Evolutionary conservation across 495 filamentous ascomycete species (phyloP).

Genomic region (Aspergillus saccharolyticus): DNA sequence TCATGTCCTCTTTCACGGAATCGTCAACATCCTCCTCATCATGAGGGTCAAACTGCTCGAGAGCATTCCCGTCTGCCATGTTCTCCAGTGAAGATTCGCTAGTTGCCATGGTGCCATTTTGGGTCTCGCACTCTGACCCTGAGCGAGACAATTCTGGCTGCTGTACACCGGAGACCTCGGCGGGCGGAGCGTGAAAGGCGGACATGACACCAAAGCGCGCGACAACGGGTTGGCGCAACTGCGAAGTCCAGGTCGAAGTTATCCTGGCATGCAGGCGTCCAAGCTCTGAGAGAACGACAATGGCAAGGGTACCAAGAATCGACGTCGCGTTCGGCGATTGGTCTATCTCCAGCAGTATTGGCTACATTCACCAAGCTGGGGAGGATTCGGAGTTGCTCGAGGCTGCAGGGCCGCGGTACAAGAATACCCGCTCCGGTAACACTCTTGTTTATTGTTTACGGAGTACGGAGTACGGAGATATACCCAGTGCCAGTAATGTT

Average conservation of each 20-base stretch:
- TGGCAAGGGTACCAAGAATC: not conserved
- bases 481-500: too few relatives aligned
- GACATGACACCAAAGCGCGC: constrained; percentile 23
- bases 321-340: too few relatives aligned
- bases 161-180: constrained; percentile 24
- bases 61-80: constrained; percentile 20
- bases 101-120: constrained; percentile 27
- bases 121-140: constrained; percentile 24
- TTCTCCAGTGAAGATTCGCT: constrained; percentile 27
- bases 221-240: not conserved
- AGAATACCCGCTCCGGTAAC: too few relatives aligned
- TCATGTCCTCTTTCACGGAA: constrained; percentile 78
- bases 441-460: too few relatives aligned
- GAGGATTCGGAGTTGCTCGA: too few relatives aligned
- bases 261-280: not conserved
- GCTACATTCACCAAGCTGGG: too few relatives aligned
- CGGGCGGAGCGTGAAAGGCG: constrained; percentile 20
- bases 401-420: too few relatives aligned
- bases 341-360: too few relatives aligned
- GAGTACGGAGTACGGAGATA: too few relatives aligned
- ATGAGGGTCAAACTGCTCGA: constrained; percentile 41
- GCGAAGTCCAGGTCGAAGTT: not conserved
- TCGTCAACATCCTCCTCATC: constrained; percentile 63
- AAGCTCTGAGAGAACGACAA: not conserved
- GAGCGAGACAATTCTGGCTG: constrained; percentile 15